Conservation (phyloP, 148 eudicot species). For the Vaccinium darrowii region DNA sequence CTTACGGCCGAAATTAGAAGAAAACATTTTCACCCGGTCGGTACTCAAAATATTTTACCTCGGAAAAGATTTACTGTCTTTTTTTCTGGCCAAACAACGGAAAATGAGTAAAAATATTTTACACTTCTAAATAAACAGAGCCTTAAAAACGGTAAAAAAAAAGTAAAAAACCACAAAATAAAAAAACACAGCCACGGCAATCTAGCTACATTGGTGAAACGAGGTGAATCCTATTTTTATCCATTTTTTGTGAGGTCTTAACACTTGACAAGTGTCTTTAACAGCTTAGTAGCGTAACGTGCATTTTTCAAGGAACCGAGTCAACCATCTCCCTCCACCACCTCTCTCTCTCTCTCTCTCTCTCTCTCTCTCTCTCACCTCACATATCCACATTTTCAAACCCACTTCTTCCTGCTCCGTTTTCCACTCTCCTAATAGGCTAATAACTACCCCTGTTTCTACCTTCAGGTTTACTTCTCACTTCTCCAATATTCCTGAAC, state of each 20-base stretch:
- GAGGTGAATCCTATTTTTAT: background rate
- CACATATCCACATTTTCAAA: background rate
- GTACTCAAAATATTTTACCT: no score
- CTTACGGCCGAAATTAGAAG: no score
- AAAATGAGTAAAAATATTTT: no score
- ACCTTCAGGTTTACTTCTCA: background rate
- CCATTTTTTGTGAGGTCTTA: background rate
- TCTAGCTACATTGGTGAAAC: no score
- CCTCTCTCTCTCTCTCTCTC: background rate
- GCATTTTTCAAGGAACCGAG: background rate
- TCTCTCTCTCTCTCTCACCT: conserved; percentile 8
- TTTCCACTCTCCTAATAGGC: background rate
- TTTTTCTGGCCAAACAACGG: no score
- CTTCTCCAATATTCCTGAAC: background rate
- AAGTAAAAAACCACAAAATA: no score
- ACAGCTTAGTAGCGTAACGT: background rate
- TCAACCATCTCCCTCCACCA: background rate
- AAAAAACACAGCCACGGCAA: no score
- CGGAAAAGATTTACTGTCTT: no score
- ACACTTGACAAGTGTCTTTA: background rate
- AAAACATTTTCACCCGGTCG: no score
- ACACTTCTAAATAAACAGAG: no score
- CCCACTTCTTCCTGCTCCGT: conserved; percentile 20
- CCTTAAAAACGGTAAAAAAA: no score
- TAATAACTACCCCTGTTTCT: conserved; percentile 5